phyloP scores from a whole-genome alignment of 2,329 filamentous ascomycete genomes.

The Colletotrichum tropicale region DNA sequence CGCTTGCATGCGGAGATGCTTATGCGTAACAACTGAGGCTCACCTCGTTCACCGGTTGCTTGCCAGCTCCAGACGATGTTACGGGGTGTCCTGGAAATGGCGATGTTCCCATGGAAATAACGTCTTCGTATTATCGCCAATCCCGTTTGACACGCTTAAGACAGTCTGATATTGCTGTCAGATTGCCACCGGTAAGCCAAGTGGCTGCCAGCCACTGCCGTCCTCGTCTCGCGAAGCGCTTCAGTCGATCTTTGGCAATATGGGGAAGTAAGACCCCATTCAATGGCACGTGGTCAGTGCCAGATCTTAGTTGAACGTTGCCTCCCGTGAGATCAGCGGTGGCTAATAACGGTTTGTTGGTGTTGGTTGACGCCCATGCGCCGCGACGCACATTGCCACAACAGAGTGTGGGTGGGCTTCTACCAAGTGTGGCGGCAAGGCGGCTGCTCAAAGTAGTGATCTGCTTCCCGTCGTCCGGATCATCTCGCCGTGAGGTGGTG shows the following conservation, averaged over 20 bases:
- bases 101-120: neutral
- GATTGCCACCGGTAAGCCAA: neutral
- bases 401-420: neutral
- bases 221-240: neutral
- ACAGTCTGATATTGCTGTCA: neutral
- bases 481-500: neutral
- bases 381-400: neutral
- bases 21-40: neutral
- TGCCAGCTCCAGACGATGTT: neutral
- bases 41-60: neutral
- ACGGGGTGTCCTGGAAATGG: neutral
- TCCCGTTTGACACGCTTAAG: neutral
- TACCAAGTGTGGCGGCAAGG: neutral
- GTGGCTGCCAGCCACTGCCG: neutral
- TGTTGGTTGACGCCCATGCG: neutral
- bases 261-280: neutral
- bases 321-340: neutral
- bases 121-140: neutral
- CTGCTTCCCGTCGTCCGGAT: conserved; percentile 9
- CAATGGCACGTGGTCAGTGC: neutral
- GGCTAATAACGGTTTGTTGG: neutral
- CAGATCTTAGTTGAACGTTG: neutral
- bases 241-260: neutral
- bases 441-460: neutral
- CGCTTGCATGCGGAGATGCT: neutral